Evolutionary conservation across 2,329 filamentous ascomycete species (phyloP), one percentile per base, ranked within the genome.

Genomic region (Beauveria brongniartii): DNA sequence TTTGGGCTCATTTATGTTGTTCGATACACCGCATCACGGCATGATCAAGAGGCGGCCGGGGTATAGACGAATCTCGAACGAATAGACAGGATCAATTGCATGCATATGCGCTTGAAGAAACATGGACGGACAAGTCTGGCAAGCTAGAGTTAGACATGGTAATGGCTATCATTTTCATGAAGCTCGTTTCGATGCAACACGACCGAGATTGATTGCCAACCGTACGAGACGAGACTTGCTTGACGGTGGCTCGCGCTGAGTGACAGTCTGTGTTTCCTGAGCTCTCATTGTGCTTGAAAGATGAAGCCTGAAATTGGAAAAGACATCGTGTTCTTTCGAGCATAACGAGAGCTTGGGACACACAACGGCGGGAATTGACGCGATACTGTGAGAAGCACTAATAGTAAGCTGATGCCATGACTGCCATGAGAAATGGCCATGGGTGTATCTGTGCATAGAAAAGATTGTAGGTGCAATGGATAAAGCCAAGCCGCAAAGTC

Each of bases 11-110:
- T 57, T 61, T 34, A 46, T 47, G 28, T 20, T 61, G 28, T 61
- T 61, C 30, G 54, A 53, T 22, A 47, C 54, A 34, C 53, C 53
- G 9, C 60, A 61, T 24, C n/a, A 28, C 7, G 47, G 46, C 12
- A 61, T 61, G 60, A 54, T 61, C 16, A 61, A 55, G 51, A 55
- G 51, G 24, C 34, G 51, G 34, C 12, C 9, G 9, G 28, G 5
- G 18, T 37, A 60, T 61, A 50, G 22, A 22, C 7, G 16, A 34
- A n/a, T 12, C 18, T 18, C 4, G 12, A n/a, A 34, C 28, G 20
- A 10, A 9, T 28, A 10, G 7, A 30, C 18, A 12, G 1, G 28
- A 54, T 34, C 44, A 26, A 47, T 16, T 41, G 18, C n/a, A 18
- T 28, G 14, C 3, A 22, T 12, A 28, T 55, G 40, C 20, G 16